Evolutionary conservation across 1,284 basidiomycete genomes (phyloP), one percentile per base, ranked within the genome.

Genomic region (Ceratobasidium theobromae): DNA sequence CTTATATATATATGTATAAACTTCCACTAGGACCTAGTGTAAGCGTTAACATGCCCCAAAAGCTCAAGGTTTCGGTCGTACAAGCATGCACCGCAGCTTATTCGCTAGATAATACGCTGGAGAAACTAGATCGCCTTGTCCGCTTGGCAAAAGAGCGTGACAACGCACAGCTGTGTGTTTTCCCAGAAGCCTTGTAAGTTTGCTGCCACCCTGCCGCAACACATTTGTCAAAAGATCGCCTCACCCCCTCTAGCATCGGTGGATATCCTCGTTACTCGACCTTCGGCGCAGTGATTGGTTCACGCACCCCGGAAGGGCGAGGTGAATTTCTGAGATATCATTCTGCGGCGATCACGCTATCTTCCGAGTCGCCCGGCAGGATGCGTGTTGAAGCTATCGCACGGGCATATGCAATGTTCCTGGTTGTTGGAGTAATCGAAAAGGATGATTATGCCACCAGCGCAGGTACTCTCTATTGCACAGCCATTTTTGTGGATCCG

Each of bases 131-230:
- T 65, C 73, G 72, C 6, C 76, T 85, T 11, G 80, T 81, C 12
- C 78, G 74, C 18, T 73, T 82, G 5, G 84, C 85, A 4, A 81
- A 80, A 67, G 77, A 82, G 38, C 76, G 81, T 46, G 82, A 84
- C 69, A 77, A 77, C 2, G 77, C 82, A 0, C 80, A 86, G 70
- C 73, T 90, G 1, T 84, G 81, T 27, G 84, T 89, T 14, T 87
- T 91, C 71, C 88, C 88, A 1, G 88, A 91, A 73, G 88, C 86
- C 18, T 89, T 87, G 79, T 87, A 75, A 73, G 84, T 79, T 68
- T 16, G 64, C 67, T 1, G 70, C 69, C 16, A 52, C 57, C 67
- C 53, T 69, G 11, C 72, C 73, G 14, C 67, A 68, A 9, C 69
- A 8, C 70, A 67, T 64, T 70, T 65, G 65, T 70, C 69, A 4